phyloP scores from a whole-genome alignment of 306 rosid species.

The Crotalaria pallida region DNA sequence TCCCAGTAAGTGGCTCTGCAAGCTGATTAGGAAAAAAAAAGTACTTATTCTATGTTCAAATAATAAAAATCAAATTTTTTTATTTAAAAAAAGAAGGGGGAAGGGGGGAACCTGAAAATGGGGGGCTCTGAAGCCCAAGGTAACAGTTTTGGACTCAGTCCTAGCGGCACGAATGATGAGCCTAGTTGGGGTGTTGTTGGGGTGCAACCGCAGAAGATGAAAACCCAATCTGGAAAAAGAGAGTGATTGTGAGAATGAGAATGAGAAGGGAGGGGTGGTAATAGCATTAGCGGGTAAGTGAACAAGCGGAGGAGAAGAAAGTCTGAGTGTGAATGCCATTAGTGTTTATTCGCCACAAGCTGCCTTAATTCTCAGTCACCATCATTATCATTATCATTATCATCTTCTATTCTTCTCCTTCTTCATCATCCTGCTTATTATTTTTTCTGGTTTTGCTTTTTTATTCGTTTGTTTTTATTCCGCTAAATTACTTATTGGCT shows the following conservation, averaged over 20 bases:
- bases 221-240: constrained; percentile 39
- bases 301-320: constrained; percentile 22
- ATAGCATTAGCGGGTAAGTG: constrained; percentile 14
- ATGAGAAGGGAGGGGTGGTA: constrained; percentile 7
- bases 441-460: neutral
- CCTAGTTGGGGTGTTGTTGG: constrained; percentile 24
- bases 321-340: constrained; percentile 27
- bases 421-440: no score
- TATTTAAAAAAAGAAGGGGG: neutral
- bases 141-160: neutral
- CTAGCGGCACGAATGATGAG: constrained; percentile 55
- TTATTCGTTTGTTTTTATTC: no score
- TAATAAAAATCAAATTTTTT: neutral
- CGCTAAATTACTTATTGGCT: no score
- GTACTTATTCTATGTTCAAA: neutral
- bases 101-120: neutral
- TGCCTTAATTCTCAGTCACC: constrained; percentile 21
- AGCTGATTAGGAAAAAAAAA: constrained; percentile 36
- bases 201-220: constrained; percentile 27
- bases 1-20: constrained; percentile 89
- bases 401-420: neutral
- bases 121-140: no score
- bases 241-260: constrained; percentile 19
- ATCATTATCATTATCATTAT: neutral
- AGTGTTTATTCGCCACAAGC: neutral